Evolutionary conservation across 2,329 filamentous ascomycete species (phyloP).

Genomic region (Diaporthe humulicola): DNA sequence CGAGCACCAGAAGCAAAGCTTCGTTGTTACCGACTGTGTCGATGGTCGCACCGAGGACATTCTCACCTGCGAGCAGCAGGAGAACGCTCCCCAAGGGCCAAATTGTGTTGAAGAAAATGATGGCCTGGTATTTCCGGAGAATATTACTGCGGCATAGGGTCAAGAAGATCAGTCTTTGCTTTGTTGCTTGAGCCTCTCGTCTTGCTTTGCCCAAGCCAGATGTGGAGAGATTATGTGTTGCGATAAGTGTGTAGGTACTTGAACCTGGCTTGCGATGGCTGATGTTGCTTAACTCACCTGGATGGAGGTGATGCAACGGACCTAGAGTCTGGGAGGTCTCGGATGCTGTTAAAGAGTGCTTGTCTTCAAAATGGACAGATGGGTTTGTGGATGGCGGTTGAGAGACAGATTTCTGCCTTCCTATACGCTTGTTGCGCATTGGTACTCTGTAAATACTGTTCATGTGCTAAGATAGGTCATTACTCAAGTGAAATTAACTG

Average conservation of each 20-base stretch:
- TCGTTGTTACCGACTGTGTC: background rate
- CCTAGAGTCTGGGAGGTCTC: too few species aligned
- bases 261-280: background rate
- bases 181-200: background rate
- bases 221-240: background rate
- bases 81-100: background rate
- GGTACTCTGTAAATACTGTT: background rate
- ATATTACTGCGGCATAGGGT: too few species aligned
- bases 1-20: background rate
- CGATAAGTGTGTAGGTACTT: background rate
- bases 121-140: too few species aligned
- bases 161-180: background rate
- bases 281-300: background rate
- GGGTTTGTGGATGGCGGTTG: background rate
- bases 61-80: background rate
- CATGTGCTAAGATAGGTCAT: accelerated
- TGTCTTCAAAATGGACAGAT: background rate
- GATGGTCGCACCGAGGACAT: background rate
- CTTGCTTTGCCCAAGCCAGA: background rate
- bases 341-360: background rate
- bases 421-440: too few species aligned
- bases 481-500: background rate
- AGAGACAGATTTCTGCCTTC: background rate
- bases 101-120: background rate
- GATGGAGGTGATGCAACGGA: background rate